Evolutionary conservation across 208 protist genomes (phyloP), one percentile per base, ranked within the genome.

Genomic region (Leishmania amazonensis): DNA sequence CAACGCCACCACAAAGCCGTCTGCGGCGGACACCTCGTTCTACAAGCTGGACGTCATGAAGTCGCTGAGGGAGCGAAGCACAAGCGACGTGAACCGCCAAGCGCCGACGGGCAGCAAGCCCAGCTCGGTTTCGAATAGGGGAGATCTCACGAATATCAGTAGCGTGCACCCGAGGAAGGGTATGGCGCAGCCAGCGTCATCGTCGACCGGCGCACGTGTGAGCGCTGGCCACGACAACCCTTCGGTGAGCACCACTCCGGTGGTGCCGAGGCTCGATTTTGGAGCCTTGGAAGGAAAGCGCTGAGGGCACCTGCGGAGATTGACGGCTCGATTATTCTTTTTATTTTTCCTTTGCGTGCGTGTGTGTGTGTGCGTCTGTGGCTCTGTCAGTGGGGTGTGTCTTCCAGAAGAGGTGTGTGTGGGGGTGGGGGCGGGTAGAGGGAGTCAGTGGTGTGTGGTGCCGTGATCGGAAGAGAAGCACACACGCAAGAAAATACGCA

Each of bases 51-150:
- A 53, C n/a, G 78, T 91, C 31, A 53, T 93, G 45, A 79, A 83
- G 2, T 81, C 86, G 28, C 75, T 94, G 76, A 78, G 83, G 15
- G 86, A 94, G 83, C 81, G 87, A 49, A 94, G 87, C 81, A 82
- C 75, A 21, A 92, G 88, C 65, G 88, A 88, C 58, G 81, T 75
- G 21, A 90, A 87, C 75, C 80, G 80, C 68, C 17, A 51, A 19
- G 49, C 58, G 19, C 28, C 53, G 31, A 31, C 19, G 28, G 24
- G 28, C 47, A 19, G 38, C 47, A 65, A 68, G 38, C 21, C 62
- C 19, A 24, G 28, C 28, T 51, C 40, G 2, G 24, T 7, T 40
- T 28, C 15, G 64, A 42, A 53, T 42, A 65, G n/a, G 60, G 42
- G 9, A 24, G 35, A 45, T 13, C 47, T 45, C 35, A 9, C 72